Conservation (phyloP, 2,329 filamentous ascomycete genomes). For the Alternaria sp. region DNA sequence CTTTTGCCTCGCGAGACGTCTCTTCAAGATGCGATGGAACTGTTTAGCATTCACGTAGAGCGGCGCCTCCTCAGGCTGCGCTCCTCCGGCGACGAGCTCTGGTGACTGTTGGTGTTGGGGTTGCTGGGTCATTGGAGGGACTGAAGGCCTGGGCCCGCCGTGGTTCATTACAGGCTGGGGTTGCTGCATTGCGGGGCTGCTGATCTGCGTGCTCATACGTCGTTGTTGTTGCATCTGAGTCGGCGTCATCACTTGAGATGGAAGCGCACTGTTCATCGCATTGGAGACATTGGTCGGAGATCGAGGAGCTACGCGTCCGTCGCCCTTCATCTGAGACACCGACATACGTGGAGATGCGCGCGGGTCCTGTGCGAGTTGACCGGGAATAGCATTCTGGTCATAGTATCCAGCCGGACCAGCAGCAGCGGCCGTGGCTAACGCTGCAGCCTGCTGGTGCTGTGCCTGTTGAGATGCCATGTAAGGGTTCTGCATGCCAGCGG, state of each 20-base stretch:
- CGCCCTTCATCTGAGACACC: slow-evolving; percentile 71
- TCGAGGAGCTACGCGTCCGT: slow-evolving; percentile 73
- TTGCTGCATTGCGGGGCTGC: slow-evolving; percentile 65
- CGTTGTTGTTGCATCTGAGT: slow-evolving; percentile 50
- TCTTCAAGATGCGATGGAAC: slow-evolving; percentile 95
- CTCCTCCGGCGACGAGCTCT: slow-evolving; percentile 73
- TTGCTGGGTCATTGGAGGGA: slow-evolving; percentile 62
- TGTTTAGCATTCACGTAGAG: slow-evolving; percentile 99
- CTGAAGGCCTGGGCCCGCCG: slow-evolving; percentile 61
- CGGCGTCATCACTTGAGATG: slow-evolving; percentile 51
- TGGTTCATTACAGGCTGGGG: slow-evolving; percentile 81
- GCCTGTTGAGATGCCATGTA: slow-evolving; percentile 87
- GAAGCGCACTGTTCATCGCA: slow-evolving; percentile 58
- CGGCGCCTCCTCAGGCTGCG: slow-evolving; percentile 82
- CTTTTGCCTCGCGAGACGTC: slow-evolving; percentile 89
- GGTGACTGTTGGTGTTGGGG: slow-evolving; percentile 79
- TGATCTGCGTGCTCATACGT: slow-evolving; percentile 54
- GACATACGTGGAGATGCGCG: slow-evolving; percentile 78
- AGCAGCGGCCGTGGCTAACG: slow-evolving; percentile 92
- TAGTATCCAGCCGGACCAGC: slow-evolving; percentile 74
- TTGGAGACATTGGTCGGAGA: slow-evolving; percentile 77
- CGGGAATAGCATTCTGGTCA: slow-evolving; percentile 70
- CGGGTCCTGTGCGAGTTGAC: slow-evolving; percentile 63
- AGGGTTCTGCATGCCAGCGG: slow-evolving; percentile 70
- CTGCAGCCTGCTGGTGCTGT: slow-evolving; percentile 93